Evolutionary conservation across 1,284 basidiomycete genomes (phyloP), one percentile per base, ranked within the genome.

Genomic region (Ganoderma leucocontextum): DNA sequence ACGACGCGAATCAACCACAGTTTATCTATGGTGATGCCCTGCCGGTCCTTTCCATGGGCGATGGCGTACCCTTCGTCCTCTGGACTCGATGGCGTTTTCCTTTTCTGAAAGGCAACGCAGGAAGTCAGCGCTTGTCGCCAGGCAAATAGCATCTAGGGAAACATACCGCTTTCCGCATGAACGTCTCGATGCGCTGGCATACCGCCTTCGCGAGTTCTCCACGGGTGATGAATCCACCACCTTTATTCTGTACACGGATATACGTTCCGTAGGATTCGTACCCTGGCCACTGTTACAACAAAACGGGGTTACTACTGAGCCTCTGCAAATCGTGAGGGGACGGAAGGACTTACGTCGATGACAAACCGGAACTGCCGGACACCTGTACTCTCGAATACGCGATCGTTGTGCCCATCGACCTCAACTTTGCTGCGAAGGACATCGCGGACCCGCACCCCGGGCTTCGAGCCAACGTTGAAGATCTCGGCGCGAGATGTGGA

Each of bases 1-100:
- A 60, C 47, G 47, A 76, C 66, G 13, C 69, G 68, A 1, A 72
- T 12, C 19, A 76, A 68, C 72, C 72, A 76, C 12, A 76, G 55
- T 15, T 72, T 61, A 42, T 73, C 67, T 25, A 68, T 60, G 38
- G 58, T 49, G 35, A 73, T 68, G 47, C 66, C 63, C 15, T 53
- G 60, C 39, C 64, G 59, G 13, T 64, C 66, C 29, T 71, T 66
- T 29, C 39, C 42, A 6, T 22, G 41, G 22, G 57, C n/a, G 33
- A 67, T n/a, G 9, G 52, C 33, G 74, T 74, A 75, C 33, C 44
- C 42, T 2, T 52, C 52, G 38, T 63, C 42, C 36, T 36, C 33
- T 53, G 38, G 55, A 53, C n/a, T 66, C 62, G 35, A 35, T 15
- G 39, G 25, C 25, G 52, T 53, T 17, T 49, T 60, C 17, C 33